A percentile compares a stretch with the other conserved stretches of the same genome.
Conservation (phyloP, 257 asterid species). For the Nicotiana attenuata region DNA sequence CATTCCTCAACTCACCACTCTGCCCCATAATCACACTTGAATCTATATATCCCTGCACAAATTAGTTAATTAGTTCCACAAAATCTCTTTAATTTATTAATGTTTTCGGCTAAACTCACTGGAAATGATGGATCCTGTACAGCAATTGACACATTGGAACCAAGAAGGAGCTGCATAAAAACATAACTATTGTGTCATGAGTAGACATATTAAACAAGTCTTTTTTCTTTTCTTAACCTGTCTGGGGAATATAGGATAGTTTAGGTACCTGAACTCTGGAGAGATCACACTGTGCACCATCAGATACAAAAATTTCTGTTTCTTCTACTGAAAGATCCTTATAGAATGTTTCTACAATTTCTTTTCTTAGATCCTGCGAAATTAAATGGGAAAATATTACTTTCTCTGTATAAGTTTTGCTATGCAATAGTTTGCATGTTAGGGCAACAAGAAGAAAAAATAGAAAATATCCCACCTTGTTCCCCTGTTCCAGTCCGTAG, state of each 20-base stretch:
- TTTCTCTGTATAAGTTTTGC: neutral
- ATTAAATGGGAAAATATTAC: neutral
- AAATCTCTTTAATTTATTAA: too few relatives aligned
- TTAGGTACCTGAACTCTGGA: slow-evolving; percentile 70
- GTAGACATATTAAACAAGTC: neutral
- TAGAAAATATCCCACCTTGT: slow-evolving; percentile 31
- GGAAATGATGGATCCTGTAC: slow-evolving; percentile 86
- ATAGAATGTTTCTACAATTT: slow-evolving; percentile 56
- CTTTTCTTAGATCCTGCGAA: slow-evolving; percentile 58
- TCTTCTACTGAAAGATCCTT: slow-evolving; percentile 42
- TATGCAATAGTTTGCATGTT: neutral
- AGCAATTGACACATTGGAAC: slow-evolving; percentile 67
- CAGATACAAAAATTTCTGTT: slow-evolving; percentile 70
- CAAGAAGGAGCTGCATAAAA: slow-evolving; percentile 63
- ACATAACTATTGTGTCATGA: neutral
- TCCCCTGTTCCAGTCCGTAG: slow-evolving; percentile 82
- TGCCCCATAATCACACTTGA: slow-evolving; percentile 81
- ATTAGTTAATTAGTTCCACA: neutral
- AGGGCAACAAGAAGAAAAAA: neutral
- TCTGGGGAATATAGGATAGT: neutral
- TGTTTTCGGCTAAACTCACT: slow-evolving; percentile 26
- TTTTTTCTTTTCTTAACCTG: neutral
- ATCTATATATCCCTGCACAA: slow-evolving; percentile 73
- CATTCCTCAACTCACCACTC: slow-evolving; percentile 49
- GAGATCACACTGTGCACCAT: slow-evolving; percentile 87